Percentiles rank a stretch among this genome's conserved stretches.
Conservation (phyloP, 257 asterid species). For the Penstemon eatonii region DNA sequence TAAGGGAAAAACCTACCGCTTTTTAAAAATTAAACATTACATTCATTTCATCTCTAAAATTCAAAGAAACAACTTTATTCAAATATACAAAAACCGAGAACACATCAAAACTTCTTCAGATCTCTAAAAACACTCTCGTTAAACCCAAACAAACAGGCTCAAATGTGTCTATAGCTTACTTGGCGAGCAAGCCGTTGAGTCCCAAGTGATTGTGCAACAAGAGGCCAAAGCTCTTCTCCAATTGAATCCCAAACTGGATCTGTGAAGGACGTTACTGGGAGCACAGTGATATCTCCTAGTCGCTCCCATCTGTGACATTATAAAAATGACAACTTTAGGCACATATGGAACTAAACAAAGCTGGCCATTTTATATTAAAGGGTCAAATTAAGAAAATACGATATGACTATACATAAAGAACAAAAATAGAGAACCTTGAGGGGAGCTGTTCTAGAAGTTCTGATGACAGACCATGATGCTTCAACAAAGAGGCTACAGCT, state of each 20-base stretch:
- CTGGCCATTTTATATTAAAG: neutral
- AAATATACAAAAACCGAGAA: too few species aligned
- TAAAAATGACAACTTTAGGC: slow-evolving; percentile 19
- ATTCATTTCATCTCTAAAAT: too few species aligned
- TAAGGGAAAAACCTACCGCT: too few species aligned
- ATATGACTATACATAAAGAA: neutral
- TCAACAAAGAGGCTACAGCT: slow-evolving; percentile 62
- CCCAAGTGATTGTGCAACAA: slow-evolving; percentile 76
- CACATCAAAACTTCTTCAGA: too few species aligned
- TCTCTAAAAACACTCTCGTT: too few species aligned
- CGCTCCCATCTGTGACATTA: slow-evolving; percentile 81
- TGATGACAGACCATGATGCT: slow-evolving; percentile 49
- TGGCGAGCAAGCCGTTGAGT: slow-evolving; percentile 85
- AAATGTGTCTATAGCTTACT: slow-evolving; percentile 41
- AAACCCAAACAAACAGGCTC: slow-evolving; percentile 10
- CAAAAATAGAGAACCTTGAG: slow-evolving; percentile 57
- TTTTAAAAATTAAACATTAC: too few species aligned
- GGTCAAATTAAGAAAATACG: neutral
- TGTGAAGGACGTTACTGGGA: slow-evolving; percentile 72
- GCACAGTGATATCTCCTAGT: slow-evolving; percentile 80
- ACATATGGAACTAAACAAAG: slow-evolving; percentile 18
- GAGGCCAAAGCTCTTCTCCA: slow-evolving; percentile 78
- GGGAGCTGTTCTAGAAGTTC: slow-evolving; percentile 79
- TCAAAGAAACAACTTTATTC: too few species aligned
- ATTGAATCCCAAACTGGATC: slow-evolving; percentile 74